phyloP scores from a whole-genome alignment of 805 yeast species.

The Kregervanrija fluxuum region DNA sequence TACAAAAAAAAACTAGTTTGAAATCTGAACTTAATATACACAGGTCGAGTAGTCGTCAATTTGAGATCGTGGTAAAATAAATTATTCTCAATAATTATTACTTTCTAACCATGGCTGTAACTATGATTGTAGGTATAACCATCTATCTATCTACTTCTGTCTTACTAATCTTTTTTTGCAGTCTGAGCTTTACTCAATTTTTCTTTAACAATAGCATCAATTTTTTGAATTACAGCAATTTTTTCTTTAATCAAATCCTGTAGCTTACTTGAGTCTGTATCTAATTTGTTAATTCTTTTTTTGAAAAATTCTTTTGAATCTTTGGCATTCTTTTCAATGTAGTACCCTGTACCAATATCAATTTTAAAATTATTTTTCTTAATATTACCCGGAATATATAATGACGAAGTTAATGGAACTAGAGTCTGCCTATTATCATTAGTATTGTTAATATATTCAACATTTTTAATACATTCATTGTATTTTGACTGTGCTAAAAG shows the following conservation, averaged over 20 bases:
- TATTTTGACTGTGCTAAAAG: conserved; percentile 77
- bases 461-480: conserved; percentile 69
- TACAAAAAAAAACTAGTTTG: too few species aligned
- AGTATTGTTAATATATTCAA: conserved; percentile 39
- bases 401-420: conserved; percentile 82
- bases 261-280: conserved; percentile 65
- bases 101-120: too few species aligned
- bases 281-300: conserved; percentile 64
- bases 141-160: too few species aligned
- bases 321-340: conserved; percentile 65
- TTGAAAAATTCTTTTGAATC: conserved; percentile 70
- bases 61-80: too few species aligned
- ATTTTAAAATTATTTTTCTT: conserved; percentile 66
- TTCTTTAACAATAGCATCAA: conserved; percentile 50
- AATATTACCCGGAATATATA: conserved; percentile 83
- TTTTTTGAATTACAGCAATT: conserved; percentile 50
- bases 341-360: conserved; percentile 95
- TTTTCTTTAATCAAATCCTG: conserved; percentile 72
- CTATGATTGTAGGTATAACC: too few species aligned
- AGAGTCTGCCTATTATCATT: conserved; percentile 46
- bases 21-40: too few species aligned
- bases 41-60: too few species aligned
- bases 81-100: too few species aligned
- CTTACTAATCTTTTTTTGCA: neutral
- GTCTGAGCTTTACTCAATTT: conserved; percentile 41